phyloP scores from a whole-genome alignment of 371 early-diverging fungal genomes.

The Rhizopus arrhizus region DNA sequence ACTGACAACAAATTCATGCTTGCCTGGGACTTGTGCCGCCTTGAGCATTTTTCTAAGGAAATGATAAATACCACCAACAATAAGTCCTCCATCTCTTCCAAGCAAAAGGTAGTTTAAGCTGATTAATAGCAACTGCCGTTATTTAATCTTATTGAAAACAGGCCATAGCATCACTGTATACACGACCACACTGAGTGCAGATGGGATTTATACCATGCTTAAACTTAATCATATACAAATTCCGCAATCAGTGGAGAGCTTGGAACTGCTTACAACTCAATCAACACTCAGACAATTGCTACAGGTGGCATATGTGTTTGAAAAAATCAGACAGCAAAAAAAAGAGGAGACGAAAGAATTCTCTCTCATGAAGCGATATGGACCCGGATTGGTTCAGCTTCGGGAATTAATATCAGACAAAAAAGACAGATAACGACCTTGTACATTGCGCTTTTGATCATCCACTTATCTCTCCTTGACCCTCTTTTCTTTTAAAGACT shows the following conservation, averaged over 20 bases:
- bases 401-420: not conserved
- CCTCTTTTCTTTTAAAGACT: conserved; percentile 9
- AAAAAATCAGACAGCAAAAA: conserved; percentile 13
- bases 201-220: conserved; percentile 9
- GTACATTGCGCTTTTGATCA: conserved; percentile 14
- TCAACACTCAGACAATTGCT: not conserved
- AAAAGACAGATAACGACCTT: conserved; percentile 7
- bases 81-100: conserved; percentile 11
- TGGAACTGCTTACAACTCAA: conserved; percentile 8
- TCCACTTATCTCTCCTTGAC: conserved; percentile 7
- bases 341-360: conserved; percentile 2
- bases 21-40: conserved; percentile 21
- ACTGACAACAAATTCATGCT: conserved; percentile 15
- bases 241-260: conserved; percentile 2
- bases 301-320: conserved; percentile 9
- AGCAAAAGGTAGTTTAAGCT: conserved; percentile 12
- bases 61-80: conserved; percentile 4
- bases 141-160: conserved; percentile 12
- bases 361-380: conserved; percentile 38
- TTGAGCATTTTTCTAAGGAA: conserved; percentile 10
- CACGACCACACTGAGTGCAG: not conserved
- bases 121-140: conserved; percentile 5
- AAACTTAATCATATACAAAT: conserved; percentile 9
- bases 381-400: not conserved
- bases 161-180: conserved; percentile 10